These are phyloP conservation scores for Fomitiporia mediterranea DNA, from an alignment of 1,284 basidiomycete genomes.

Conservation along the genomic window DNA sequence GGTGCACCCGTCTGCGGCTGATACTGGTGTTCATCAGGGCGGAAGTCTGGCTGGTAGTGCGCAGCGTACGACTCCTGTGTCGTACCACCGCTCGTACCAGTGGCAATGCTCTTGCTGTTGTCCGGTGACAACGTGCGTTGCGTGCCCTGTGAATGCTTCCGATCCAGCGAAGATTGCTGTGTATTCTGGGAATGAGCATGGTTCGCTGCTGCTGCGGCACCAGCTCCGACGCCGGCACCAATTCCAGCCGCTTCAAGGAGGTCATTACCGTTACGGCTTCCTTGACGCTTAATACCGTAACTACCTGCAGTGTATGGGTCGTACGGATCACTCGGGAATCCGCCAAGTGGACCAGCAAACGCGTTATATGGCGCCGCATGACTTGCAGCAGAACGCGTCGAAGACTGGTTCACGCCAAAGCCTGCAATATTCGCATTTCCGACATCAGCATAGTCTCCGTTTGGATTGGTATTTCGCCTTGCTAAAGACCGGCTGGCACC, in stretches of 20 bases:
- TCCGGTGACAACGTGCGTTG: constrained; percentile 15
- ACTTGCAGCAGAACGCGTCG: constrained; percentile 26
- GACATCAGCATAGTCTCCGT: constrained; percentile 1
- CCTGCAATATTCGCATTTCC: constrained; percentile 4
- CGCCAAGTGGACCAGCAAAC: constrained; percentile 31
- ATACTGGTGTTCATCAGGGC: constrained; percentile 18
- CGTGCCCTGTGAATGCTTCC: constrained; percentile 10
- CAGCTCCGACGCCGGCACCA: constrained; percentile 12
- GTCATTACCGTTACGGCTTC: constrained; percentile 23
- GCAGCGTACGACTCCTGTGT: constrained; percentile 29
- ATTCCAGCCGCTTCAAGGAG: constrained; percentile 27
- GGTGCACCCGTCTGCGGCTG: constrained; percentile 22
- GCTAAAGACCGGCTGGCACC: constrained; percentile 29
- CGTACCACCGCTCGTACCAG: constrained; percentile 22
- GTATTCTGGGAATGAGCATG: constrained; percentile 18
- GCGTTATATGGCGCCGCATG: constrained; percentile 32
- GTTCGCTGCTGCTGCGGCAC: constrained; percentile 5
- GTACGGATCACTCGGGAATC: constrained; percentile 22
- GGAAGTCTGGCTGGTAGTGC: constrained; percentile 23
- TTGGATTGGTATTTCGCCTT: constrained; percentile 9
- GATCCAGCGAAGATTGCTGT: not conserved
- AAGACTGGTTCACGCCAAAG: constrained; percentile 9
- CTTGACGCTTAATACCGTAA: constrained; percentile 20
- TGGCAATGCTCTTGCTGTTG: constrained; percentile 13
- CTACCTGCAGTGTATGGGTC: constrained; percentile 23